Conservation (phyloP, 495 filamentous ascomycete species). For the Penicillium nucicola region DNA sequence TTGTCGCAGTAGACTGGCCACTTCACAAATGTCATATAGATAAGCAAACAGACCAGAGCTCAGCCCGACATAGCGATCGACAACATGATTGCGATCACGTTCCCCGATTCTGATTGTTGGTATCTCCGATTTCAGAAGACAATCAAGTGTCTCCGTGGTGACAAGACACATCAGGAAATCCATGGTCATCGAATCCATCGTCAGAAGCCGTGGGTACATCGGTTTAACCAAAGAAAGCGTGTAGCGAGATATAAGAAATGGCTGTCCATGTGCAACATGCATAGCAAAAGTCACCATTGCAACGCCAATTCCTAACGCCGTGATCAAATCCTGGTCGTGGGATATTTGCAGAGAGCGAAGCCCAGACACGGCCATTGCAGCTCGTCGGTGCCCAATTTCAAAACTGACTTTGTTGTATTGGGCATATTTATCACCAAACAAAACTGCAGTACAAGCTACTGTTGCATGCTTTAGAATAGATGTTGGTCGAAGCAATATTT, state of each 20-base stretch:
- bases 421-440: slow-evolving; percentile 10
- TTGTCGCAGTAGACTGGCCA: background rate
- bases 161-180: slow-evolving; percentile 20
- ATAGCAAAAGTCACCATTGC: slow-evolving; percentile 20
- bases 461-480: slow-evolving; percentile 10
- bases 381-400: slow-evolving; percentile 14
- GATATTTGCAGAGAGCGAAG: slow-evolving; percentile 10
- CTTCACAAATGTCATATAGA: slow-evolving; percentile 15
- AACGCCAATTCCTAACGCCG: slow-evolving; percentile 11
- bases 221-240: slow-evolving; percentile 14
- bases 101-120: slow-evolving; percentile 11
- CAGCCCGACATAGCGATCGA: slow-evolving; percentile 20
- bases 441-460: slow-evolving; percentile 16
- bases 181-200: slow-evolving; percentile 3
- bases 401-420: slow-evolving; percentile 2
- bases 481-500: slow-evolving; percentile 7
- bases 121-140: slow-evolving; percentile 9
- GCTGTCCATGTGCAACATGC: slow-evolving; percentile 18
- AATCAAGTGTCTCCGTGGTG: slow-evolving; percentile 18
- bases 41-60: slow-evolving; percentile 10
- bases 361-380: slow-evolving; percentile 14
- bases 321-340: slow-evolving; percentile 7
- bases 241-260: slow-evolving; percentile 14
- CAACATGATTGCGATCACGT: background rate
- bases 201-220: background rate